Evolutionary conservation across 1,139 yeast genomes (phyloP).

Genomic region (Nakaseomyces nivariensis): DNA sequence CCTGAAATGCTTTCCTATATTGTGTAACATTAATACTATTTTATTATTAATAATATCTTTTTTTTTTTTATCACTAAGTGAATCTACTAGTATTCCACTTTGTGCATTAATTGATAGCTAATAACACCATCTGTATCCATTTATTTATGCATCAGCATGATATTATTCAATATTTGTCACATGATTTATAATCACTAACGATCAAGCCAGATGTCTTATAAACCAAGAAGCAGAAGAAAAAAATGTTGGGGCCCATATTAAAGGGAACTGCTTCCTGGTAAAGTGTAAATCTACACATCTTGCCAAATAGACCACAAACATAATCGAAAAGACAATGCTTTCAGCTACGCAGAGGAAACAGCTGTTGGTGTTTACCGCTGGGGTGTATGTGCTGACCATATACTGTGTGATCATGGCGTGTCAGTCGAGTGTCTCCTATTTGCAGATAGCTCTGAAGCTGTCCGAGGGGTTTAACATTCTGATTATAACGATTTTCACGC

Average conservation of each 20-base stretch:
- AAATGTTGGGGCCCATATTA: too few relatives aligned
- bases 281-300: too few relatives aligned
- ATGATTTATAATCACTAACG: too few relatives aligned
- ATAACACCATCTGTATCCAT: too few relatives aligned
- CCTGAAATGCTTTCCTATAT: neutral
- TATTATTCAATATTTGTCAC: too few relatives aligned
- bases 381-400: conserved; percentile 9
- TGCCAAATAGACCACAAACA: too few relatives aligned
- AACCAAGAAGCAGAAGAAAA: too few relatives aligned
- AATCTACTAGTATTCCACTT: too few relatives aligned
- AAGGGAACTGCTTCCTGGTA: too few relatives aligned
- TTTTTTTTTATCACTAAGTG: too few relatives aligned
- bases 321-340: neutral
- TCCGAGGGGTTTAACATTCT: conserved; percentile 36
- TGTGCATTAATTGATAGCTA: neutral
- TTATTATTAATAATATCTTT: neutral
- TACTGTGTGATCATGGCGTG: conserved; percentile 8
- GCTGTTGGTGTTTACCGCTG: conserved; percentile 8
- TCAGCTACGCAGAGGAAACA: conserved; percentile 7
- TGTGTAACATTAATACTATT: neutral
- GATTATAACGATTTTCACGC: conserved; percentile 28
- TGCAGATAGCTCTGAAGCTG: conserved; percentile 30
- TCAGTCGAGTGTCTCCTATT: conserved; percentile 15
- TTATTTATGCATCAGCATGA: too few relatives aligned
- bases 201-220: too few relatives aligned